These are phyloP conservation scores for Boletus patriciae DNA, from an alignment of 768 basidiomycete species.

Conservation along the genomic window DNA sequence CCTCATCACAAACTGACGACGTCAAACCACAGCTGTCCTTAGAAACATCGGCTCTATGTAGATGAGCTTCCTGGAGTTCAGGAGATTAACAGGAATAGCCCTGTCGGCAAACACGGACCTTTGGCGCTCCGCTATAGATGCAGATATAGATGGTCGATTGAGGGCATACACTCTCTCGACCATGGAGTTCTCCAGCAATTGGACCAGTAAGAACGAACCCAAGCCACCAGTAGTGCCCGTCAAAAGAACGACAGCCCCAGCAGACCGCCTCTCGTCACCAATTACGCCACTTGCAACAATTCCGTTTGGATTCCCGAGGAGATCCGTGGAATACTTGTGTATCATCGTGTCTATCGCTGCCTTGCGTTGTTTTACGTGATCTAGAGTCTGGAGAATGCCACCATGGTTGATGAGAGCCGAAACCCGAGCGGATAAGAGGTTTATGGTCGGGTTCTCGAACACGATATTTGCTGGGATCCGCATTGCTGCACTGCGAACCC, in stretches of 20 bases:
- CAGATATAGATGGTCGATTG: constrained; percentile 27
- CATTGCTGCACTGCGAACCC: constrained; percentile 19
- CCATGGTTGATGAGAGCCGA: background rate
- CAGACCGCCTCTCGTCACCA: background rate
- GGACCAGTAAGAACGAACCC: constrained; percentile 39
- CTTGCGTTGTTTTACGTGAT: background rate
- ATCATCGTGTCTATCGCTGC: constrained; percentile 34
- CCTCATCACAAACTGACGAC: constrained; percentile 29
- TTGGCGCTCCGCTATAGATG: constrained; percentile 29
- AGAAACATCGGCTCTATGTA: constrained; percentile 41
- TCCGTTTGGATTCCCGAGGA: background rate
- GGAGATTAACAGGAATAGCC: constrained; percentile 31
- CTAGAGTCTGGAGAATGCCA: background rate
- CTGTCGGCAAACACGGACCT: constrained; percentile 36
- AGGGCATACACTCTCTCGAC: constrained; percentile 36
- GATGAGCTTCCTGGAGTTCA: constrained; percentile 35
- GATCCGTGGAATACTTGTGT: constrained; percentile 34
- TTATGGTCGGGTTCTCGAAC: constrained; percentile 37
- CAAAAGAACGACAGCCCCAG: constrained; percentile 15
- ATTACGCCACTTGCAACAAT: background rate
- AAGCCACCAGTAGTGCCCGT: constrained; percentile 48
- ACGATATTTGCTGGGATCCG: constrained; percentile 34
- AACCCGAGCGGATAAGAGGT: background rate
- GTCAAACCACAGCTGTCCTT: constrained; percentile 32
- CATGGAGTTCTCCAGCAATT: constrained; percentile 24